Evolutionary conservation across 306 rosid species (phyloP), one percentile per base, ranked within the genome.

Genomic region (Corylus avellana): DNA sequence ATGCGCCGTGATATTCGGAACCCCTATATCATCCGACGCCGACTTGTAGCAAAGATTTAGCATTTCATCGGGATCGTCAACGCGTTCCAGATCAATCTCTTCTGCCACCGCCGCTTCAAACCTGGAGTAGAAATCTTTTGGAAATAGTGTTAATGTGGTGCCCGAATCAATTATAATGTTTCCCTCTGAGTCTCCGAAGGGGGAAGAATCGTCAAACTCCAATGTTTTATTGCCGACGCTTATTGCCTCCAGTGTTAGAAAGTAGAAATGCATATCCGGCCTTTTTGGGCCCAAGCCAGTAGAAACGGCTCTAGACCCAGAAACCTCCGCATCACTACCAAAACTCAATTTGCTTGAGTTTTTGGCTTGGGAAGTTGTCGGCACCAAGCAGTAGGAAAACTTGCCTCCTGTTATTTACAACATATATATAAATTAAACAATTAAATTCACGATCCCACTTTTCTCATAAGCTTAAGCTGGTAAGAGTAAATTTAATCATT

Each of bases 361-460:
- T 0, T 37, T 9, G 0, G 11, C 2, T 0, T 27, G 2, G 2
- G 70, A 27, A 0, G 12, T 7, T 0, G 59, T 0, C 1, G 92
- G 83, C 4, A 78, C 29, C 67, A 92, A 86, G 70, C 97, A 92
- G 58, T 92, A 82, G 0, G 93, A 86, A 67, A 91, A 92, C 47
- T 85, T 92, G 0, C 83, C 86, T 0, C 1, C 44, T 39, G 44
- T 39, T 3, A 22, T 22, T 22, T 22, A 22, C 22, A 22, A 22
- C 22, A 39, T 32, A 3, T 3, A 39, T 39, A 2, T 39, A 39
- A 39, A 39, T 39, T 35, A 35, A 35, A 22, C 22, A 0, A 22
- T 22, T 22, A 22, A 22, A 22, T 22, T 22, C 22, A 22, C 22
- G 22, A 22, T 22, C 22, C 22, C 22, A 22, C 22, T 22, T 22